Percentiles rank a stretch among this genome's conserved stretches.
phyloP scores from a whole-genome alignment of 2,329 filamentous ascomycete species.

The Plenodomus tracheiphilus region DNA sequence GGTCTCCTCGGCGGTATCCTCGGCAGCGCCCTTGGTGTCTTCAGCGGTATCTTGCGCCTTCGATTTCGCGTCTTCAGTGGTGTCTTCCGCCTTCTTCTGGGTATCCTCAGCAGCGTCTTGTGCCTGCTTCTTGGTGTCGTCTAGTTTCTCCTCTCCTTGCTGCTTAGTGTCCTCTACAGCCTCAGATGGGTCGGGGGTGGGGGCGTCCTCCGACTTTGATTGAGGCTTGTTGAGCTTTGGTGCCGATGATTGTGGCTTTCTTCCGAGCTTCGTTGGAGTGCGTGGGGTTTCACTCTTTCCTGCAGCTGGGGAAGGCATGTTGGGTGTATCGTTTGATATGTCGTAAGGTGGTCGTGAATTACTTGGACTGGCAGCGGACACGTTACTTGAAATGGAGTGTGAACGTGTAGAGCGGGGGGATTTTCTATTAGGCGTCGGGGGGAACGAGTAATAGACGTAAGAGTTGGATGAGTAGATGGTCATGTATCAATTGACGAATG shows the following conservation, averaged over 20 bases:
- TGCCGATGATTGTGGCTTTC: conserved; percentile 47
- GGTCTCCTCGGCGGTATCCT: conserved; percentile 42
- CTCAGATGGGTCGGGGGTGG: conserved; percentile 40
- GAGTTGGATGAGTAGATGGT: conserved; percentile 51
- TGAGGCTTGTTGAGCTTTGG: conserved; percentile 49
- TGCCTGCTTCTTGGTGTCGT: conserved; percentile 45
- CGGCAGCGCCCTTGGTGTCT: conserved; percentile 43
- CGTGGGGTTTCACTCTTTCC: conserved; percentile 54
- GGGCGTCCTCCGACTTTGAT: conserved; percentile 38
- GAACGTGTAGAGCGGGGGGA: conserved; percentile 43
- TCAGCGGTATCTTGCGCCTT: conserved; percentile 36
- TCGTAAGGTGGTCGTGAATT: conserved; percentile 37
- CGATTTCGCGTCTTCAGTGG: conserved; percentile 39
- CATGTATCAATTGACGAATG: conserved; percentile 51
- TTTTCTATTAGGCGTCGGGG: conserved; percentile 52
- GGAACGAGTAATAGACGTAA: conserved; percentile 58
- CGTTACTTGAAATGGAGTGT: conserved; percentile 46
- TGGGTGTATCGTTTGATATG: conserved; percentile 33
- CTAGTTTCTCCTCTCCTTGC: conserved; percentile 37
- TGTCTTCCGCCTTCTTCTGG: conserved; percentile 46
- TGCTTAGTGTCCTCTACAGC: conserved; percentile 42
- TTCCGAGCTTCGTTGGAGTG: conserved; percentile 56
- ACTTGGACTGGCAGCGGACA: conserved; percentile 37
- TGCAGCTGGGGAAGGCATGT: conserved; percentile 56
- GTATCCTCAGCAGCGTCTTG: conserved; percentile 40